Evolutionary conservation across 495 filamentous ascomycete genomes (phyloP), one percentile per base, ranked within the genome.

Genomic region (Hyaloscypha variabilis): DNA sequence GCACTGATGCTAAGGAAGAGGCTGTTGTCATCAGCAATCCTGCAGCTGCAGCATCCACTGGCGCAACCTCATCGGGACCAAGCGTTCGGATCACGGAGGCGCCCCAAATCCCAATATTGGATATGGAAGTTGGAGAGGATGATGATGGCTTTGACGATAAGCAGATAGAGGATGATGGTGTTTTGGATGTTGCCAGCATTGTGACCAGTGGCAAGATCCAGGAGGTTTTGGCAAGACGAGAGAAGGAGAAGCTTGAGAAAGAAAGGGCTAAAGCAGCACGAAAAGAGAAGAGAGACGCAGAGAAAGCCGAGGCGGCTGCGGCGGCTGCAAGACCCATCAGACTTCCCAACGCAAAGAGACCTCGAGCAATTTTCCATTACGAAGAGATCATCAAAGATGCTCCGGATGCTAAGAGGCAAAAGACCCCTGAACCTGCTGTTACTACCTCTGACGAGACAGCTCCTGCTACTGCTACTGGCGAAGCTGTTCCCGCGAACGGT

Each of bases 221-320:
- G 60, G 96, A 98, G 70, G 97, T 92, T 69, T 81, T 99, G 13
- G 94, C 92, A 6, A 91, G 90, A 72, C 90, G 92, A 71, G 96
- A 98, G 69, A 93, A 90, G 76, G 92, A 96, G 72, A 97, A 96
- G 79, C 85, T 83, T n/a, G 92, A 96, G 72, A 97, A 96, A 79
- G 85, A 83, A 23, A 90, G 87, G 60, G 88, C 83, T 78, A 81
- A 81, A 0, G 78, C 64, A 25, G 50, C 49, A 17, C 49, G 66
- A 23, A 74, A 71, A 60, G 83, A 81, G 62, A 65, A 67, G 2
- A 79, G 77, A 60, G 79, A 80, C 68, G 78, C 78, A 28, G 70
- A 68, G 23, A 82, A 82, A 64, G 80, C 80, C n/a, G 84, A 82
- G 60, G 91, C 88, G 70, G 86, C 87, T 51, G 87, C 83, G 17